Evolutionary conservation across 148 eudicot species (phyloP).

Genomic region (Amaranthus hypochondriacus): DNA sequence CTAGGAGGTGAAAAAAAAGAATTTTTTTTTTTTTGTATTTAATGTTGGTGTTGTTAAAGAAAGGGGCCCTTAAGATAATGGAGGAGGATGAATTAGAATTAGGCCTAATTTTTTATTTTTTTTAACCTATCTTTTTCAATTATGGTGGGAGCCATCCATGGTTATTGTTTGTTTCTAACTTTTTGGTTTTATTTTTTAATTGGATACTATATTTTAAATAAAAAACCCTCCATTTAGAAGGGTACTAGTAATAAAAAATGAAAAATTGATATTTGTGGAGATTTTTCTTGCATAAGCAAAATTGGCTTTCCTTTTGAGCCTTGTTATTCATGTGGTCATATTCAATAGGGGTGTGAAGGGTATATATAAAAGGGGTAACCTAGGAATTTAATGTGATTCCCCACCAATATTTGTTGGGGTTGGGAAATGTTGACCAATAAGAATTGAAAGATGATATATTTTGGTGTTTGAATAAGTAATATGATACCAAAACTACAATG

Average conservation of each 20-base stretch:
- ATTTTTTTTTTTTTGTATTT: background rate
- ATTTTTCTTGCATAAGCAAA: slow-evolving; percentile 26
- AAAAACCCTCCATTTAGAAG: background rate
- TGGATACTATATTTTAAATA: background rate
- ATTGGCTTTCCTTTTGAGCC: slow-evolving; percentile 22
- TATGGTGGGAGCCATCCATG: slow-evolving; percentile 24
- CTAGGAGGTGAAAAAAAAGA: background rate
- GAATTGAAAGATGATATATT: background rate
- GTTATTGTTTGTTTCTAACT: slow-evolving; percentile 28
- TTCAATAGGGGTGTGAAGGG: slow-evolving; percentile 10
- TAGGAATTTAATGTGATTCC: slow-evolving; percentile 28
- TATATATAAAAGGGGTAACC: slow-evolving; percentile 20
- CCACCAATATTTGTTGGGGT: slow-evolving; percentile 22
- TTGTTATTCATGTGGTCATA: slow-evolving; percentile 37
- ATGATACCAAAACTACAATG: slow-evolving; percentile 16
- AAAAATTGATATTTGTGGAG: slow-evolving; percentile 2
- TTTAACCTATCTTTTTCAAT: background rate
- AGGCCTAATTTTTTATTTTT: background rate
- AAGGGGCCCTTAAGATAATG: slow-evolving; percentile 26
- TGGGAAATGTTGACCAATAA: slow-evolving; percentile 24
- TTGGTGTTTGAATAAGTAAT: slow-evolving; percentile 3
- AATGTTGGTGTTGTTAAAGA: slow-evolving; percentile 28
- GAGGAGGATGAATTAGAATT: slow-evolving; percentile 8
- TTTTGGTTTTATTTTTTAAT: slow-evolving; percentile 18
- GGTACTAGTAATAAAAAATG: background rate